These are phyloP conservation scores for Pulveroboletus sp. DNA, from an alignment of 768 basidiomycete species.

Conservation along the genomic window DNA sequence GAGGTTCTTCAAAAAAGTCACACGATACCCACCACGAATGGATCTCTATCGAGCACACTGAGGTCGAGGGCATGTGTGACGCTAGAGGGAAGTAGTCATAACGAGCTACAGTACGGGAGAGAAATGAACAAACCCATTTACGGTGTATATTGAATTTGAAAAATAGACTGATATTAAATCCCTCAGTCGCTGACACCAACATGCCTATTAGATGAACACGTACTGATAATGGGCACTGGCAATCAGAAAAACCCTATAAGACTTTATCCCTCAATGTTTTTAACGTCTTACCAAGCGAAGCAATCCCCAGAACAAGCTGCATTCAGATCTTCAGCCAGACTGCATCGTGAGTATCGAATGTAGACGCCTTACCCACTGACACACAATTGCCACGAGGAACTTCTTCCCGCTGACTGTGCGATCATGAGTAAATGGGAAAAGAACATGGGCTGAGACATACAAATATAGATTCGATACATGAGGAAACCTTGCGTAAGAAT, in stretches of 20 bases:
- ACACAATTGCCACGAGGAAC: background rate
- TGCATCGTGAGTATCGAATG: background rate
- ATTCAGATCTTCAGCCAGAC: background rate
- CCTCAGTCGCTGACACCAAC: too few relatives aligned
- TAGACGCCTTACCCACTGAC: background rate
- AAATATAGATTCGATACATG: background rate
- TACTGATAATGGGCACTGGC: too few relatives aligned
- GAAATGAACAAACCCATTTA: too few relatives aligned
- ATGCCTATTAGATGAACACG: too few relatives aligned
- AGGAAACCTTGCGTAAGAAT: background rate
- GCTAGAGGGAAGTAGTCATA: too few relatives aligned
- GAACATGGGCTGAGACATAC: background rate
- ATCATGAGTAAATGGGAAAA: background rate
- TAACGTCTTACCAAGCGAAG: background rate
- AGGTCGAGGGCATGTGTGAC: background rate
- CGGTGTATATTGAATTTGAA: too few relatives aligned
- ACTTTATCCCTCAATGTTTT: too few relatives aligned
- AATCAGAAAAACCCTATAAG: too few relatives aligned
- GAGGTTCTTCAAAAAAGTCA: background rate
- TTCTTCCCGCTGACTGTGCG: background rate
- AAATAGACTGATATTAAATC: too few relatives aligned
- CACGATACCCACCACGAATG: background rate
- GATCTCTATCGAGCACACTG: background rate
- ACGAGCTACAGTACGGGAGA: too few relatives aligned
- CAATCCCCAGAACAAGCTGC: background rate